Evolutionary conservation across 2,329 filamentous ascomycete genomes (phyloP), one percentile per base, ranked within the genome.

Genomic region (Tolypocladium capitatum): DNA sequence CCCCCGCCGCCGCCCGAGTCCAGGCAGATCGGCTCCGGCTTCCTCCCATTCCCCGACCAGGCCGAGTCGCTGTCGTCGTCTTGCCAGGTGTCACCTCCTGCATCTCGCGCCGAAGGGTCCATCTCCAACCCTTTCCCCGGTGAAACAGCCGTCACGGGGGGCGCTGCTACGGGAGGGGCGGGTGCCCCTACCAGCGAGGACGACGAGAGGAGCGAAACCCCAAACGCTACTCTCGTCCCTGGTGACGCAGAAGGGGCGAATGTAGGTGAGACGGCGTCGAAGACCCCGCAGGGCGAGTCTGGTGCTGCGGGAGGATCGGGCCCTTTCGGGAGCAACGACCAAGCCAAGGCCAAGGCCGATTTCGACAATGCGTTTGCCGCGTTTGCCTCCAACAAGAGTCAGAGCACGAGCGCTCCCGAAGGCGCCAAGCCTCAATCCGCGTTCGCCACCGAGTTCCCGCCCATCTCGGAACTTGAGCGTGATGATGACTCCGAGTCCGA

Each of bases 291-390:
- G 18, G 56, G 49, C 28, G 53, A 52, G 27, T 18, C 52, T 35
- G 24, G 47, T 24, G 48, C 46, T 43, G 43, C 49, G n/a, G 54
- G 53, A 28, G 40, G 55, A 40, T 54, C 59, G 32, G 76, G 78
- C 54, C 71, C 76, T 7, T 83, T 83, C 49, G 66, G 65, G 6
- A 67, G 68, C 28, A 63, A 74, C 51, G 73, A 77, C 48, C 68
- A 76, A 49, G 71, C 70, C 47, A 80, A 79, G 64, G 78, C 80
- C 36, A 88, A 88, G 67, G 81, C 86, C 45, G 87, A 92, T 56
- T 92, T 94, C 55, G 87, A 94, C 60, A 81, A 83, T 51, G 87
- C 87, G 2, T 94, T 94, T 69, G 85, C 84, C 40, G 83, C 81
- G 48, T 91, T 92, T 56, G 72, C 73, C 43, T 67, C 72, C 43